phyloP scores from a whole-genome alignment of 1,284 basidiomycete species.

The Taiwanofungus camphoratus region DNA sequence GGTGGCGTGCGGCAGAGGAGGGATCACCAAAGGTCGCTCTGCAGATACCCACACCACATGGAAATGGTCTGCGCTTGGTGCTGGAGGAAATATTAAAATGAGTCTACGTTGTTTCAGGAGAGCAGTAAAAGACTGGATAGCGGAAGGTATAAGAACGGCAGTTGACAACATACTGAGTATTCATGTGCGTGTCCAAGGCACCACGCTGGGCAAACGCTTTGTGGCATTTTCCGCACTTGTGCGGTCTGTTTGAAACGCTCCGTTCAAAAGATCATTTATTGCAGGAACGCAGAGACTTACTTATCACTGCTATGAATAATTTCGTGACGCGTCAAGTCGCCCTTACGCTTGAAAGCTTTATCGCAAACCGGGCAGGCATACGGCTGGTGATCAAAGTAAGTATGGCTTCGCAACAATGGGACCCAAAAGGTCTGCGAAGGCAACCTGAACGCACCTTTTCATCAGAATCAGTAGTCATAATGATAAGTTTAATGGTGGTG shows the following conservation, averaged over 20 bases:
- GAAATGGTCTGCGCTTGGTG: conserved; percentile 30
- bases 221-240: conserved; percentile 29
- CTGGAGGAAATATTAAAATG: conserved; percentile 26
- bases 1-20: conserved; percentile 57
- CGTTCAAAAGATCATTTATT: background rate
- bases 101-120: background rate
- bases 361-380: conserved; percentile 7
- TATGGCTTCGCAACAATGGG: no score
- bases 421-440: no score
- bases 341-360: background rate
- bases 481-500: no score
- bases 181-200: conserved; percentile 51
- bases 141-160: no score
- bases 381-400: background rate
- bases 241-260: conserved; percentile 4
- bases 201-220: conserved; percentile 49
- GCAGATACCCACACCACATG: conserved; percentile 30
- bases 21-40: conserved; percentile 51
- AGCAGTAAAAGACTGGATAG: background rate
- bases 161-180: conserved; percentile 44
- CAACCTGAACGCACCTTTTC: no score
- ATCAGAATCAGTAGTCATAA: no score
- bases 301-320: background rate
- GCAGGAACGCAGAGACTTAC: background rate
- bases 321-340: conserved; percentile 5